Evolutionary conservation across 192 early-diverging fungal genomes (phyloP).

Genomic region (Coemansia sp.): DNA sequence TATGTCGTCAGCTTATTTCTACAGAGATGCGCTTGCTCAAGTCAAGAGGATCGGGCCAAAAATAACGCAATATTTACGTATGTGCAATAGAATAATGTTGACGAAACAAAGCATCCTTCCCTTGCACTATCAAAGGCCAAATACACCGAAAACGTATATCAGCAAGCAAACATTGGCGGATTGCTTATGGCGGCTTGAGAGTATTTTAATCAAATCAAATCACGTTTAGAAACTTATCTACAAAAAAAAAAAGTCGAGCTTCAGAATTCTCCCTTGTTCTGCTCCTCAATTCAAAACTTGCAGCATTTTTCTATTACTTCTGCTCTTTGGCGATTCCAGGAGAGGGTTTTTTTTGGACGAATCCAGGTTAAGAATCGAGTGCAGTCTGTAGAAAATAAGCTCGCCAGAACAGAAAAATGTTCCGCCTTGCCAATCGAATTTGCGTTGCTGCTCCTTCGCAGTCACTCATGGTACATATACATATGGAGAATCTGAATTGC

Average conservation of each 20-base stretch:
- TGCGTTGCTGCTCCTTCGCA: constrained; percentile 18
- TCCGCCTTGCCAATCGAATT: constrained; percentile 31
- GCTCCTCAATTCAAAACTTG: too few relatives aligned
- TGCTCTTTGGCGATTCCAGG: not conserved
- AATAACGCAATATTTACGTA: not conserved
- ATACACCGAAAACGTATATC: not conserved
- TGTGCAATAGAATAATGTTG: not conserved
- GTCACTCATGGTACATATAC: constrained; percentile 48
- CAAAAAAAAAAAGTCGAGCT: too few relatives aligned
- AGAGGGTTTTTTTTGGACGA: not conserved
- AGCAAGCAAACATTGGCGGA: not conserved
- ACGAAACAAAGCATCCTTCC: not conserved
- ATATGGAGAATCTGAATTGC: too few relatives aligned
- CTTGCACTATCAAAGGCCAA: not conserved
- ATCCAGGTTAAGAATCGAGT: not conserved
- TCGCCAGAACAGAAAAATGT: constrained; percentile 17
- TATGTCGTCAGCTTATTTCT: not conserved
- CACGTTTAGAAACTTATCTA: too few relatives aligned
- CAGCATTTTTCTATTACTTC: not conserved
- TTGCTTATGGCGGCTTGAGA: constrained; percentile 2
- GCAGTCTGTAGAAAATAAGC: not conserved
- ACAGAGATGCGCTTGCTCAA: not conserved
- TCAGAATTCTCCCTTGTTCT: too few relatives aligned
- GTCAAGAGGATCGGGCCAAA: not conserved
- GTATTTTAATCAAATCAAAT: too few relatives aligned